Conservation (phyloP, 441 rosid genomes). For the Erodium texanum region DNA sequence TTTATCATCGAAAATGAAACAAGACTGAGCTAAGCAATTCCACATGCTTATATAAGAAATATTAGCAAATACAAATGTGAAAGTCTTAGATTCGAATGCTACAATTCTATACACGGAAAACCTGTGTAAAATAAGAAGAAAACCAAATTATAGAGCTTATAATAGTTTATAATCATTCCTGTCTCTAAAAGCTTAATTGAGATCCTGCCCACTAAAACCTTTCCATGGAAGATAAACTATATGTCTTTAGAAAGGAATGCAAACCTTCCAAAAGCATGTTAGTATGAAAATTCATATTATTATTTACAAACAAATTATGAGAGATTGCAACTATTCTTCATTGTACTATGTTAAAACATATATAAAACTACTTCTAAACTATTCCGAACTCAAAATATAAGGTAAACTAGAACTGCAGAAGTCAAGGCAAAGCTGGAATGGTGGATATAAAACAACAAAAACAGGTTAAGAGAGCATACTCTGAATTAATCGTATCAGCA, state of each 20-base stretch:
- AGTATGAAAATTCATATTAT: neutral
- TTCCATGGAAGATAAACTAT: neutral
- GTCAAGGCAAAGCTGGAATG: neutral
- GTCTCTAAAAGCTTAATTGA: neutral
- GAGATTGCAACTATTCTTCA: neutral
- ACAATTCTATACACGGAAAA: neutral
- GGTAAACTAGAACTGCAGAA: slow-evolving; percentile 13
- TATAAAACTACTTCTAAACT: neutral
- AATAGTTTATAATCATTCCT: neutral
- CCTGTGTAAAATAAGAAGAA: neutral
- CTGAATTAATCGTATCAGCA: slow-evolving; percentile 33
- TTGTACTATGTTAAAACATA: neutral
- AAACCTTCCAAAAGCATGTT: neutral
- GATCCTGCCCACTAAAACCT: neutral
- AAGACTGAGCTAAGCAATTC: neutral
- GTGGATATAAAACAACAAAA: slow-evolving; percentile 13
- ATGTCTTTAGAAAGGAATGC: neutral
- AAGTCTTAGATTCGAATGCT: neutral
- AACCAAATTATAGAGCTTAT: neutral
- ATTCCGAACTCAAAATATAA: slow-evolving; percentile 11
- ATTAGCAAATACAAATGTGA: neutral
- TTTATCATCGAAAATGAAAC: neutral
- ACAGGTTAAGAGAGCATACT: slow-evolving; percentile 36
- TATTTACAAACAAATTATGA: too few species aligned
- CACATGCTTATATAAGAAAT: neutral